Evolutionary conservation across 129 eudicot species (phyloP).

Genomic region (Lactuca saligna): DNA sequence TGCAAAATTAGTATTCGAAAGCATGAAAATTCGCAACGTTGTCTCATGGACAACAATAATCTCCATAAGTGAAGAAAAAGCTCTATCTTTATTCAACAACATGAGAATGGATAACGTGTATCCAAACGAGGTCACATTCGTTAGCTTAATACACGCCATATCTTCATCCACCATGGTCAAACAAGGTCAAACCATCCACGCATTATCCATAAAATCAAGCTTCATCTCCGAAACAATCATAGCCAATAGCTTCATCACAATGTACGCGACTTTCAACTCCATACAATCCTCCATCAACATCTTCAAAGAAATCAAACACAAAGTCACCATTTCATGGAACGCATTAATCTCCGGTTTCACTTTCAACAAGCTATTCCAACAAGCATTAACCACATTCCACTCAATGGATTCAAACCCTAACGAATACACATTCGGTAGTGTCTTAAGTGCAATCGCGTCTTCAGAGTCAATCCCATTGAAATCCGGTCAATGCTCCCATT

Average conservation of each 20-base stretch:
- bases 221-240: slow-evolving; percentile 54
- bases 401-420: slow-evolving; percentile 53
- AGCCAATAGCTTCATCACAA: slow-evolving; percentile 78
- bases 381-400: slow-evolving; percentile 63
- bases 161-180: slow-evolving; percentile 38
- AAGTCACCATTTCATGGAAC: slow-evolving; percentile 75
- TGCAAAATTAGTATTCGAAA: slow-evolving; percentile 60
- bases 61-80: slow-evolving; percentile 59
- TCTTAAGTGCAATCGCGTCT: slow-evolving; percentile 75
- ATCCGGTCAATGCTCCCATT: slow-evolving; percentile 73
- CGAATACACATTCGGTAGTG: slow-evolving; percentile 81
- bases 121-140: slow-evolving; percentile 83
- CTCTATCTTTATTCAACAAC: slow-evolving; percentile 47
- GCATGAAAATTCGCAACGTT: slow-evolving; percentile 63
- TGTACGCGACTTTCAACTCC: slow-evolving; percentile 76
- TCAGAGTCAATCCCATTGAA: slow-evolving; percentile 68
- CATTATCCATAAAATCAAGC: slow-evolving; percentile 59
- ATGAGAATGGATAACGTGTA: slow-evolving; percentile 66
- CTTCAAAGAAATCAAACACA: slow-evolving; percentile 57
- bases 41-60: slow-evolving; percentile 92
- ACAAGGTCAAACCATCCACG: slow-evolving; percentile 81
- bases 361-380: slow-evolving; percentile 59
- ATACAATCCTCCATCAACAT: slow-evolving; percentile 51
- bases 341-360: slow-evolving; percentile 73
- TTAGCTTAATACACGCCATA: slow-evolving; percentile 66